Conservation (phyloP, 2,329 filamentous ascomycete species). For the Tolypocladium capitatum region DNA sequence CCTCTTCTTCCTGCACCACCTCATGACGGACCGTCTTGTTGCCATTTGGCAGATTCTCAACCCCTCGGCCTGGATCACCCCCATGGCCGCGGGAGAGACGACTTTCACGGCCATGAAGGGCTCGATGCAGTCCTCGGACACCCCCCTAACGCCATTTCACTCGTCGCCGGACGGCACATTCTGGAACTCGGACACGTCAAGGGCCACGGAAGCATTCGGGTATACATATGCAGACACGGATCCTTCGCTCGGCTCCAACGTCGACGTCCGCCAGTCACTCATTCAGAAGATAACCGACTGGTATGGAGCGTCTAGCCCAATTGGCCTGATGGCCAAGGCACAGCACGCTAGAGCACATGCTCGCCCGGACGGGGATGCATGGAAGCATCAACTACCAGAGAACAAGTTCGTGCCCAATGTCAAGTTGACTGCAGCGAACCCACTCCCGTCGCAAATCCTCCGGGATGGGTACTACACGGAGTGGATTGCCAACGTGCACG, state of each 20-base stretch:
- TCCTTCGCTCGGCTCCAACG: conserved; percentile 9
- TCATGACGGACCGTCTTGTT: conserved; percentile 61
- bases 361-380: background rate
- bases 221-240: conserved; percentile 60
- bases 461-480: conserved; percentile 36
- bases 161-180: conserved; percentile 41
- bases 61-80: conserved; percentile 51
- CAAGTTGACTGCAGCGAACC: conserved; percentile 11
- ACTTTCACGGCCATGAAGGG: conserved; percentile 49
- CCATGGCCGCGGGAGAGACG: conserved; percentile 37
- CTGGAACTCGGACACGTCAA: conserved; percentile 53
- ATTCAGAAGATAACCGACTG: conserved; percentile 38
- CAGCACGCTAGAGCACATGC: background rate
- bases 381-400: background rate
- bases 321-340: conserved; percentile 8
- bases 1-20: conserved; percentile 65
- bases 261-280: conserved; percentile 19
- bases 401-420: conserved; percentile 11
- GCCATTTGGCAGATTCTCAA: conserved; percentile 68
- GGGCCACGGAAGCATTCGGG: conserved; percentile 48
- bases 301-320: conserved; percentile 20
- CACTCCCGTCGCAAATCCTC: conserved; percentile 18
- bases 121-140: conserved; percentile 38
- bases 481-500: conserved; percentile 55
- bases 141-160: conserved; percentile 56